A percentile compares a stretch with the other conserved stretches of the same genome.
Conservation (phyloP, 306 rosid species). For the Rosa persica region DNA sequence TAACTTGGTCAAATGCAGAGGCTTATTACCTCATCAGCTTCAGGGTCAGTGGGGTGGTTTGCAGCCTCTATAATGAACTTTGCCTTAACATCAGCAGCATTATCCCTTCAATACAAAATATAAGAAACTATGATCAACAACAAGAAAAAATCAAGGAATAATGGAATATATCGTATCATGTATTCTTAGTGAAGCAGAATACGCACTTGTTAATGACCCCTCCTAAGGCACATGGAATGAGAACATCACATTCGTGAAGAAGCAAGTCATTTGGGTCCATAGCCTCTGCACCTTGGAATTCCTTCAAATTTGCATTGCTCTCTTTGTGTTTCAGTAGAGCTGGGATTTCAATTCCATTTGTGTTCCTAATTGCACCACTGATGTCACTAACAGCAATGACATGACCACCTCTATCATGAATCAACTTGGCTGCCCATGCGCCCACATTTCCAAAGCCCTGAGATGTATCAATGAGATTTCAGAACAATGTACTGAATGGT, state of each 20-base stretch:
- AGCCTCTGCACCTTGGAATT: constrained; percentile 49
- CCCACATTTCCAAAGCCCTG: constrained; percentile 80
- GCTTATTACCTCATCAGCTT: constrained; percentile 57
- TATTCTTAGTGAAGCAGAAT: not conserved
- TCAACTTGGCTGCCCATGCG: constrained; percentile 65
- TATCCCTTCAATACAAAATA: constrained; percentile 38
- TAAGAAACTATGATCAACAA: not conserved
- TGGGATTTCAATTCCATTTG: constrained; percentile 58
- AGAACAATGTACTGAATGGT: constrained; percentile 4
- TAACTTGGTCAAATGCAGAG: constrained; percentile 7
- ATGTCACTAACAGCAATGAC: constrained; percentile 73
- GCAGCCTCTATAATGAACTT: constrained; percentile 64
- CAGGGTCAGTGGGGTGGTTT: constrained; percentile 67
- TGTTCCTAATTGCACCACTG: constrained; percentile 60
- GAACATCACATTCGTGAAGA: constrained; percentile 68
- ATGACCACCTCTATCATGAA: constrained; percentile 65
- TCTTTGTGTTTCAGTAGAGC: constrained; percentile 53
- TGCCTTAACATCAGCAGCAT: constrained; percentile 57
- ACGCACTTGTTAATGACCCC: constrained; percentile 66
- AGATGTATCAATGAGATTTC: not conserved
- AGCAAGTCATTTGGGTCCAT: constrained; percentile 62
- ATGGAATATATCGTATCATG: not conserved
- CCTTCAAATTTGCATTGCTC: constrained; percentile 33
- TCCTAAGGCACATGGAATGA: constrained; percentile 73
- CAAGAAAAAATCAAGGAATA: not conserved